Evolutionary conservation across 352 stramenopile species (phyloP).

Genomic region (Peronosclerospora sorghi): DNA sequence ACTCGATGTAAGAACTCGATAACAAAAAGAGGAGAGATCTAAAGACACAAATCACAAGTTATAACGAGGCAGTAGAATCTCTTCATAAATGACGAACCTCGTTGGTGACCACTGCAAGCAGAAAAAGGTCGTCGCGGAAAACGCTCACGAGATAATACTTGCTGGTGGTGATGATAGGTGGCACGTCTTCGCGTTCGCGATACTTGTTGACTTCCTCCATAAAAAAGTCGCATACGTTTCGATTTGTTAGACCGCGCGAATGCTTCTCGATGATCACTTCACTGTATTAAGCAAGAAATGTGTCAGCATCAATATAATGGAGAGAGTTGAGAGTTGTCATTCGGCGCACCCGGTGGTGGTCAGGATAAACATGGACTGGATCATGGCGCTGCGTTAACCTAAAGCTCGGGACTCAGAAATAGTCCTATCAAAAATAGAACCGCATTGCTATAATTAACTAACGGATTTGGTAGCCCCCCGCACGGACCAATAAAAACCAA

Average conservation of each 20-base stretch:
- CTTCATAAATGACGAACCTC: constrained; percentile 57
- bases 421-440: too few relatives aligned
- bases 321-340: not conserved
- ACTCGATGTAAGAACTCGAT: constrained; percentile 97
- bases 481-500: too few relatives aligned
- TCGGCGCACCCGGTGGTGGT: constrained; percentile 79
- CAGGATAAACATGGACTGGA: constrained; percentile 96
- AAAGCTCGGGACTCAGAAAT: too few relatives aligned
- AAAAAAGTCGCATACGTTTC: constrained; percentile 96
- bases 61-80: not conserved
- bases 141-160: constrained; percentile 90
- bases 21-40: constrained; percentile 82
- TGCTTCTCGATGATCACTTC: constrained; percentile 99
- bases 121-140: constrained; percentile 90
- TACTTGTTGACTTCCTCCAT: constrained; percentile 95
- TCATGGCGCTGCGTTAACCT: constrained; percentile 75
- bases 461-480: too few relatives aligned
- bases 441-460: too few relatives aligned
- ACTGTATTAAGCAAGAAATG: constrained; percentile 17
- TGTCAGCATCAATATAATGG: constrained; percentile 5
- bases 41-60: constrained; percentile 3
- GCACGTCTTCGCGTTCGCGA: constrained; percentile 75
- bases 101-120: constrained; percentile 90
- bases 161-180: constrained; percentile 78
- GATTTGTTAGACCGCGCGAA: constrained; percentile 91